phyloP scores from a whole-genome alignment of 345 rosid genomes.

The Noccaea caerulescens region DNA sequence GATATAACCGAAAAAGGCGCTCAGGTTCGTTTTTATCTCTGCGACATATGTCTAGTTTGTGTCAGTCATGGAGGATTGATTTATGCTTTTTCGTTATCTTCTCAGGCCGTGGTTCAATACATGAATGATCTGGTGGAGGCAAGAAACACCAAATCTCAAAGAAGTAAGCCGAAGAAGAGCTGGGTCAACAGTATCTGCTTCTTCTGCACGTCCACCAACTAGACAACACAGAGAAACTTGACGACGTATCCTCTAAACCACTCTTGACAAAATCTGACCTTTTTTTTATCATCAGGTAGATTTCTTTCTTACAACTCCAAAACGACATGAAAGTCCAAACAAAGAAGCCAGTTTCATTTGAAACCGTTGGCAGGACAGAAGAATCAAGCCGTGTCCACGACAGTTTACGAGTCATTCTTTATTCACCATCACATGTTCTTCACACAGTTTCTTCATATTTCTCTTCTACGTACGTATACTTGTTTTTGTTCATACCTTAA shows the following conservation, averaged over 20 bases:
- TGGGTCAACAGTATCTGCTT: slow-evolving; percentile 77
- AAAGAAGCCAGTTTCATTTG: slow-evolving; percentile 3
- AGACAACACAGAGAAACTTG: slow-evolving; percentile 64
- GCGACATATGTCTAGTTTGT: background rate
- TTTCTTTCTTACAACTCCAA: slow-evolving; percentile 12
- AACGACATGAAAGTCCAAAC: slow-evolving; percentile 9
- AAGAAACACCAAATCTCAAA: slow-evolving; percentile 59
- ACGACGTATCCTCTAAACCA: slow-evolving; percentile 52
- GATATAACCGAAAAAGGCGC: slow-evolving; percentile 81
- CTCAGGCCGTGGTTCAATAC: slow-evolving; percentile 85
- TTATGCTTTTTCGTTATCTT: slow-evolving; percentile 9
- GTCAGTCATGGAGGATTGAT: slow-evolving; percentile 27
- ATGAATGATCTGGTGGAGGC: slow-evolving; percentile 76
- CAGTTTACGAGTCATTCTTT: slow-evolving; percentile 13
- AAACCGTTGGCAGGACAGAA: no score
- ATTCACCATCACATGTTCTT: background rate
- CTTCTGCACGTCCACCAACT: slow-evolving; percentile 73
- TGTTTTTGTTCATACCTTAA: slow-evolving; percentile 26
- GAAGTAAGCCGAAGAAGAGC: slow-evolving; percentile 70
- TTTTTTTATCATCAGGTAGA: slow-evolving; percentile 15
- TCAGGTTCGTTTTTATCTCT: slow-evolving; percentile 57
- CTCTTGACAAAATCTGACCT: slow-evolving; percentile 25
- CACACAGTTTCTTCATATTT: background rate
- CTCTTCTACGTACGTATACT: slow-evolving; percentile 6
- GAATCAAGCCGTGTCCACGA: background rate